Percentiles rank a stretch among this genome's conserved stretches.
Conservation (phyloP, 2,329 filamentous ascomycete genomes). For the Ceratocystis variospora region DNA sequence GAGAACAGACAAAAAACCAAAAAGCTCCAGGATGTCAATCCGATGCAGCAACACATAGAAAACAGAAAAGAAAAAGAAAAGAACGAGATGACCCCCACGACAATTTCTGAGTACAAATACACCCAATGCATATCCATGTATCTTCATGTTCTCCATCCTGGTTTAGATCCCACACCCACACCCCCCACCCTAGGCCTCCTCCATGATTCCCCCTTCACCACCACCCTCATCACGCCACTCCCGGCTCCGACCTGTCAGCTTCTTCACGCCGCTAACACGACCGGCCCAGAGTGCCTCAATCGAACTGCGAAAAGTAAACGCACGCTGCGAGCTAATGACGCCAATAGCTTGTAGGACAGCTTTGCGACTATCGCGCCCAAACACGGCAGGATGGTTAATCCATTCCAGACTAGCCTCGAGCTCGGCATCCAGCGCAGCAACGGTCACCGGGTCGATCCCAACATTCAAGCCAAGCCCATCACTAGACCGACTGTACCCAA, state of each 20-base stretch:
- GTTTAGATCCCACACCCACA: too few relatives aligned
- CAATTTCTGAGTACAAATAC: not conserved
- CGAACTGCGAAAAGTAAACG: conserved; percentile 82
- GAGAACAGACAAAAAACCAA: conserved; percentile 8
- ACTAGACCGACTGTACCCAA: conserved; percentile 40
- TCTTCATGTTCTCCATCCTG: too few relatives aligned
- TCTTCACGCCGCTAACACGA: conserved; percentile 66
- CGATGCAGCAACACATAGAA: not conserved
- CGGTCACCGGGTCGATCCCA: conserved; percentile 72
- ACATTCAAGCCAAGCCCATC: conserved; percentile 47
- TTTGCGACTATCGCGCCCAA: conserved; percentile 85
- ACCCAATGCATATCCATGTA: not conserved
- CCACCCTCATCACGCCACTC: conserved; percentile 84
- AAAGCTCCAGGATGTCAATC: conserved; percentile 6
- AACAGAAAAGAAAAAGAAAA: conserved; percentile 12
- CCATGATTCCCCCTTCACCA: conserved; percentile 52
- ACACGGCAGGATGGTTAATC: conserved; percentile 94
- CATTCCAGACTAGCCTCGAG: conserved; percentile 84
- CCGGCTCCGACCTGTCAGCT: conserved; percentile 66
- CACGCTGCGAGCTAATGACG: conserved; percentile 86
- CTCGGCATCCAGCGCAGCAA: conserved; percentile 78
- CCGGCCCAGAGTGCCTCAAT: conserved; percentile 82
- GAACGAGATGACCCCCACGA: not conserved
- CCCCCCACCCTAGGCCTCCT: conserved; percentile 36
- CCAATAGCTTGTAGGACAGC: conserved; percentile 92